Percentiles rank a stretch among this genome's conserved stretches.
Conservation (phyloP, 495 filamentous ascomycete genomes). For the Xylaria longipes region DNA sequence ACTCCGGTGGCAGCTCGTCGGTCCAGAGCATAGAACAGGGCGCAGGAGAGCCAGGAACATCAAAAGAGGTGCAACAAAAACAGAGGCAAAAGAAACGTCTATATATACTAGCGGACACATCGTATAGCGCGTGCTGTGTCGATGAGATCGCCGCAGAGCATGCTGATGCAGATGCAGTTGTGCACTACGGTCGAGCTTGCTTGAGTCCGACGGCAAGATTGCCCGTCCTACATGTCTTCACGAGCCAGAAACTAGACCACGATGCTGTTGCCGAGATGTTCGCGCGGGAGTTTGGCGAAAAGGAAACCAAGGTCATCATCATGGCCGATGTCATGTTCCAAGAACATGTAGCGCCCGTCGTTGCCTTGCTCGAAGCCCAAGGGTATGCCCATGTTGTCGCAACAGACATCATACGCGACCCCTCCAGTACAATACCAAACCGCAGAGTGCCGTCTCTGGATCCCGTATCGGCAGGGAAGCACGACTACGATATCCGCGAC, state of each 20-base stretch:
- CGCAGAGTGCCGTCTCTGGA: slow-evolving; percentile 52
- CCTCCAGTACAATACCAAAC: slow-evolving; percentile 85
- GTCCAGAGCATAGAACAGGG: not conserved
- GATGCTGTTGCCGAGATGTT: slow-evolving; percentile 66
- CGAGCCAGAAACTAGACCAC: slow-evolving; percentile 67
- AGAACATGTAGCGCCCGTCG: slow-evolving; percentile 63
- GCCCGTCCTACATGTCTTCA: slow-evolving; percentile 93
- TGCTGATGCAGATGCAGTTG: slow-evolving; percentile 84
- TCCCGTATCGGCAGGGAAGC: slow-evolving; percentile 1
- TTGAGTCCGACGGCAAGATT: slow-evolving; percentile 87
- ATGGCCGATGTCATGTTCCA: slow-evolving; percentile 91
- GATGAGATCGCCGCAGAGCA: slow-evolving; percentile 98
- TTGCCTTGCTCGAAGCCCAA: slow-evolving; percentile 34
- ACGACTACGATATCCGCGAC: slow-evolving; percentile 59
- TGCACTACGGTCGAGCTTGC: slow-evolving; percentile 94
- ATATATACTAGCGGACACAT: slow-evolving; percentile 93
- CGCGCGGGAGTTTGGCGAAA: slow-evolving; percentile 68
- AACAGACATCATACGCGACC: slow-evolving; percentile 77
- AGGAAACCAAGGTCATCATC: slow-evolving; percentile 70
- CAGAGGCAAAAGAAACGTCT: slow-evolving; percentile 52
- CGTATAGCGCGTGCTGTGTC: slow-evolving; percentile 95
- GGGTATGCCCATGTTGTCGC: slow-evolving; percentile 75
- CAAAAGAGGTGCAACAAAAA: slow-evolving; percentile 12
- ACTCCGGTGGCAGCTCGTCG: slow-evolving; percentile 21
- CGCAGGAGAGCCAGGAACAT: not conserved